phyloP scores from a whole-genome alignment of 2,329 filamentous ascomycete species.

The Hypomyces rosellus region DNA sequence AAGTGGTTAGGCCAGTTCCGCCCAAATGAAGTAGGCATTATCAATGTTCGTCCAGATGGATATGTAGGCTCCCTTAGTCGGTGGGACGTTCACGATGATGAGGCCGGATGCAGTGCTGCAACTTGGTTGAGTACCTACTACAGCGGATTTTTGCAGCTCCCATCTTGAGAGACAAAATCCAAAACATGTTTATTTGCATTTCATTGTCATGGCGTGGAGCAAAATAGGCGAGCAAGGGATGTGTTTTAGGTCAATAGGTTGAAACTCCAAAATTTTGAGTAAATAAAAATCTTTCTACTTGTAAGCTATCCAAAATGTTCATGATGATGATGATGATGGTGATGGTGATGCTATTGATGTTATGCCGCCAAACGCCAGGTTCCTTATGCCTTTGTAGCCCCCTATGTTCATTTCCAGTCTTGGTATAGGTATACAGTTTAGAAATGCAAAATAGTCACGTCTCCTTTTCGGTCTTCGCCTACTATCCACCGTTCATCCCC shows the following conservation, averaged over 20 bases:
- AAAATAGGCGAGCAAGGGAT: too few species aligned
- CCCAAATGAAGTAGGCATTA: constrained; percentile 52
- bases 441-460: constrained; percentile 49
- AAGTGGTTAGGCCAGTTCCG: constrained; percentile 62
- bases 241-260: too few species aligned
- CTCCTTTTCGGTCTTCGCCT: constrained; percentile 47
- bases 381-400: background rate
- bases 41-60: constrained; percentile 66
- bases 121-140: constrained; percentile 51
- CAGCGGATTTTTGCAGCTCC: constrained; percentile 47
- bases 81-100: constrained; percentile 46
- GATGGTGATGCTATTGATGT: too few species aligned
- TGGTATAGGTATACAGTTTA: constrained; percentile 17
- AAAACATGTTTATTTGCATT: background rate
- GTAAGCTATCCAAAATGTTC: too few species aligned
- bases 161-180: constrained; percentile 15
- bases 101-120: constrained; percentile 45
- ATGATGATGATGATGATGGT: too few species aligned
- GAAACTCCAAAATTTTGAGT: too few species aligned
- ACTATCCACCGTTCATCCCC: constrained; percentile 58
- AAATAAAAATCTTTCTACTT: too few species aligned
- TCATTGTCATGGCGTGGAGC: background rate
- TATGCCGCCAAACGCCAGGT: too few species aligned
- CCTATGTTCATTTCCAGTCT: constrained; percentile 11
- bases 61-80: constrained; percentile 61